A percentile compares a stretch with the other conserved stretches of the same genome.
Evolutionary conservation across 2,329 filamentous ascomycete genomes (phyloP).

Genomic region (Pseudocercospora eumusae): DNA sequence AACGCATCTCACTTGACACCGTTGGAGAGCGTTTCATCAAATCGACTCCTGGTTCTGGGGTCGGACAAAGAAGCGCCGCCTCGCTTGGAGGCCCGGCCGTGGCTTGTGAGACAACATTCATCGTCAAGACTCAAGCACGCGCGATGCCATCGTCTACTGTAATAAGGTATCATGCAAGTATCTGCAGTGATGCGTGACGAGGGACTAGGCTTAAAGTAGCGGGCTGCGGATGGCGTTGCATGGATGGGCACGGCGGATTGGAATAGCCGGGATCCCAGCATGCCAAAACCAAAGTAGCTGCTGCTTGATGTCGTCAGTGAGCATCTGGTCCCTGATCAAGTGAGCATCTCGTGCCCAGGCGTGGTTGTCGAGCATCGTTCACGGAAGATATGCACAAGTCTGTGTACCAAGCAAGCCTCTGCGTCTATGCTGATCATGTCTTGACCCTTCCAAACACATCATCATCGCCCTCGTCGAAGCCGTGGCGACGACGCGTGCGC

Average conservation of each 20-base stretch:
- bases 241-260: not conserved
- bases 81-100: not conserved
- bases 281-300: not conserved
- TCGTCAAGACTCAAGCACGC: constrained; percentile 6
- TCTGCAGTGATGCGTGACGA: constrained; percentile 12
- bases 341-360: not conserved
- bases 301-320: not conserved
- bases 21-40: not conserved
- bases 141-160: no score
- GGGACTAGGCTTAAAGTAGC: not conserved
- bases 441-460: not conserved
- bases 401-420: not conserved
- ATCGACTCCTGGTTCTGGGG: constrained; percentile 8
- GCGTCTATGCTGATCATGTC: not conserved
- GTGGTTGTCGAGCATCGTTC: not conserved
- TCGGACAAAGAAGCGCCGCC: constrained; percentile 1
- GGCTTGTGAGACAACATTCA: not conserved
- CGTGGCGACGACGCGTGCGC: not conserved
- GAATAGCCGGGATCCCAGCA: not conserved
- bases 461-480: not conserved
- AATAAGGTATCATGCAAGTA: constrained; percentile 7
- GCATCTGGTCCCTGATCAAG: not conserved
- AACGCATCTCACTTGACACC: not conserved
- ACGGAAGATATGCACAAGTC: not conserved
- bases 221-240: constrained; percentile 3